These are phyloP conservation scores for Inosperma sp. DNA, from an alignment of 768 basidiomycete species.

Conservation along the genomic window DNA sequence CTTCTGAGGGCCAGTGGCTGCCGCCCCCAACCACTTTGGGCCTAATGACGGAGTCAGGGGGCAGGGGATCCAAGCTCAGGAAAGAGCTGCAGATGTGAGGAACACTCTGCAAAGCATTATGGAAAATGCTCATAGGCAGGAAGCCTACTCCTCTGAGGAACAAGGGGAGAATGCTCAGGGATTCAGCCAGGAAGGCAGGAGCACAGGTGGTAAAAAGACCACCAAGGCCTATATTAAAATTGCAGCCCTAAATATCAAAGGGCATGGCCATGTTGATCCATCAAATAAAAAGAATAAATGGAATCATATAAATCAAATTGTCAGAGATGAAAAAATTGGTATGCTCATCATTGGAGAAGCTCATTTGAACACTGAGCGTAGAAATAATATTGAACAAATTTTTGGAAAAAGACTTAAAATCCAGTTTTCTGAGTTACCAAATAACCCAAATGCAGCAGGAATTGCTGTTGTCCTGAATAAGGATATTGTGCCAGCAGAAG, in stretches of 20 bases:
- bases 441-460: constrained; percentile 22
- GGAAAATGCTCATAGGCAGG: not conserved
- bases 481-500: constrained; percentile 15
- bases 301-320: constrained; percentile 24
- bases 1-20: not conserved
- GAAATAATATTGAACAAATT: not conserved
- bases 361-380: constrained; percentile 22
- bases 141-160: not conserved
- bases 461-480: constrained; percentile 33
- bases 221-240: constrained; percentile 12
- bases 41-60: not conserved
- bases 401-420: constrained; percentile 23
- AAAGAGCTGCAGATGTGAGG: not conserved
- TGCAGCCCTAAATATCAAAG: constrained; percentile 29
- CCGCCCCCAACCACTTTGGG: not conserved
- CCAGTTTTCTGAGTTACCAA: constrained; percentile 13
- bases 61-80: not conserved
- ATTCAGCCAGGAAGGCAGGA: not conserved
- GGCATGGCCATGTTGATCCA: constrained; percentile 5
- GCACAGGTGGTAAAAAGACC: constrained; percentile 4
- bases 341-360: constrained; percentile 30
- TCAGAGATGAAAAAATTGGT: constrained; percentile 23
- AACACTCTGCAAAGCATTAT: not conserved
- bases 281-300: constrained; percentile 18
- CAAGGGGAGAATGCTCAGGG: not conserved